A percentile compares a stretch with the other conserved stretches of the same genome.
phyloP scores from a whole-genome alignment of 768 basidiomycete genomes.

The Piloderma croceum region DNA sequence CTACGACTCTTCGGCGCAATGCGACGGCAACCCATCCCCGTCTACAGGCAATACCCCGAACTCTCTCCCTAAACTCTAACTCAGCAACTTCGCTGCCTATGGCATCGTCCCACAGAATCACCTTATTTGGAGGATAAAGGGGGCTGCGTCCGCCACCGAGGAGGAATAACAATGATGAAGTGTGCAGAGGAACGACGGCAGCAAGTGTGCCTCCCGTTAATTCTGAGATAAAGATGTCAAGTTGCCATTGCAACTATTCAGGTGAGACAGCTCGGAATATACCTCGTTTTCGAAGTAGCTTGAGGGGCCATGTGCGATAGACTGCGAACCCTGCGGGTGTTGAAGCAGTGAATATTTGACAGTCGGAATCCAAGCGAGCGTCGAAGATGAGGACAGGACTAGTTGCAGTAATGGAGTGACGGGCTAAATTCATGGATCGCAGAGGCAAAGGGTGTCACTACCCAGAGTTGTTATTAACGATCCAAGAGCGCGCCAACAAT shows the following conservation, averaged over 20 bases:
- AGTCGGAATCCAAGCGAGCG: constrained; percentile 75
- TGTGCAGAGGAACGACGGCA: constrained; percentile 72
- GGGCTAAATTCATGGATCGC: constrained; percentile 74
- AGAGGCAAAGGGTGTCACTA: constrained; percentile 13
- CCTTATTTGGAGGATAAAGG: constrained; percentile 87
- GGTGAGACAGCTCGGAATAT: constrained; percentile 17
- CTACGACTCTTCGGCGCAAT: constrained; percentile 70
- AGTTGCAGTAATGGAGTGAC: constrained; percentile 76
- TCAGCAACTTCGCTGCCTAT: constrained; percentile 76
- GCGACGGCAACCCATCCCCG: constrained; percentile 83
- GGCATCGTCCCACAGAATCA: constrained; percentile 84
- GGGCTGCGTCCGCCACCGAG: constrained; percentile 86
- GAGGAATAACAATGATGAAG: constrained; percentile 78
- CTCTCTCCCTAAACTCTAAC: constrained; percentile 82
- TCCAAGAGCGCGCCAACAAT: no score
- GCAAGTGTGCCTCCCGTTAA: constrained; percentile 73
- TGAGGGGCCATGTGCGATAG: constrained; percentile 70
- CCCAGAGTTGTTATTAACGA: no score
- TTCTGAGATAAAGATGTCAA: constrained; percentile 41
- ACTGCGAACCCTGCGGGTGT: constrained; percentile 81
- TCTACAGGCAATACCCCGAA: constrained; percentile 73
- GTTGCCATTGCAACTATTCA: constrained; percentile 4
- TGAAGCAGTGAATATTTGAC: constrained; percentile 71
- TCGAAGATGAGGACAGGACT: constrained; percentile 71
- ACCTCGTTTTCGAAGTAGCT: constrained; percentile 81